These are phyloP conservation scores for Dactylellina parvicollis DNA, from an alignment of 2,329 filamentous ascomycete genomes.

Conservation along the genomic window DNA sequence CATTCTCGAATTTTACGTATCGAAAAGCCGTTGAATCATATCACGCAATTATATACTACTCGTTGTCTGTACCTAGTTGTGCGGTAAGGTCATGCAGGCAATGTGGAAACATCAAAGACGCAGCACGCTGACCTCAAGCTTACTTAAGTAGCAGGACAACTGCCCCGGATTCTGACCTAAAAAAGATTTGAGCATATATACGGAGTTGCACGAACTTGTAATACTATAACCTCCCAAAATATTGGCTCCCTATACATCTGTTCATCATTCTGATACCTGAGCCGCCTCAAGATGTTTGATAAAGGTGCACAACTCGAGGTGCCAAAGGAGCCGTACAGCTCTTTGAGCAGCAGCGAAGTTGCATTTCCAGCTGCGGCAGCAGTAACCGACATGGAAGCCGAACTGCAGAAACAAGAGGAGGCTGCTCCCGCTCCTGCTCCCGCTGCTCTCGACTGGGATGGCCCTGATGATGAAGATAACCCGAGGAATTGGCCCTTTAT, in stretches of 20 bases:
- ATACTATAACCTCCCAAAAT: not conserved
- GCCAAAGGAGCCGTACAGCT: constrained; percentile 17
- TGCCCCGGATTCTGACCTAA: constrained; percentile 1
- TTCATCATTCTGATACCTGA: not conserved
- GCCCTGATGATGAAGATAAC: constrained; percentile 60
- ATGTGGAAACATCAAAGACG: constrained; percentile 6
- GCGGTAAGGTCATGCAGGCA: not conserved
- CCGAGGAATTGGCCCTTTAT: constrained; percentile 61
- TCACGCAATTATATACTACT: constrained; percentile 28
- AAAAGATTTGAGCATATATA: constrained; percentile 9
- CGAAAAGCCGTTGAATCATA: constrained; percentile 15
- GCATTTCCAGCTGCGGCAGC: constrained; percentile 2
- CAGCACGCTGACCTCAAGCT: constrained; percentile 11
- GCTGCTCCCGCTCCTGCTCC: not conserved
- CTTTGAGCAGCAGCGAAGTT: constrained; percentile 25
- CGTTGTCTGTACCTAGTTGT: not conserved
- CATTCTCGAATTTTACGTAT: not conserved
- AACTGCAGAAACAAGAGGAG: constrained; percentile 20
- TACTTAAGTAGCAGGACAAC: constrained; percentile 38
- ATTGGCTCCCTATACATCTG: not conserved
- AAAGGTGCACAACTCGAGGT: constrained; percentile 13
- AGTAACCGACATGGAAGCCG: constrained; percentile 15
- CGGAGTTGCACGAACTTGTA: constrained; percentile 14
- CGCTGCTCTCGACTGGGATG: constrained; percentile 59
- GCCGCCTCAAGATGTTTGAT: constrained; percentile 10